Percentiles rank a stretch among this genome's conserved stretches.
phyloP scores from a whole-genome alignment of 78 protist genomes.

The Isochrysis galbana region DNA sequence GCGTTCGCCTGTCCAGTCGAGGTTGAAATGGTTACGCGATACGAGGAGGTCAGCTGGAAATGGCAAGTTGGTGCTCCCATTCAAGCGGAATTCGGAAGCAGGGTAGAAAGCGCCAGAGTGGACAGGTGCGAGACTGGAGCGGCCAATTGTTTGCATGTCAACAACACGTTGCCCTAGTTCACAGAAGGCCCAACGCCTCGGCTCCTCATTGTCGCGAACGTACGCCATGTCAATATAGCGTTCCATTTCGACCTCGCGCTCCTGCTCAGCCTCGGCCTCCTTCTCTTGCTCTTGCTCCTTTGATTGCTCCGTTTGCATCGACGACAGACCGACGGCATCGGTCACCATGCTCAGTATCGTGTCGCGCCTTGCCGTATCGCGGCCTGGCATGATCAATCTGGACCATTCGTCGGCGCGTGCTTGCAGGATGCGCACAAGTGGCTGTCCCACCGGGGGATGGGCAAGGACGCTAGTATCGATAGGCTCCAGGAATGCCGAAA shows the following conservation, averaged over 20 bases:
- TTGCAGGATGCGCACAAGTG: not conserved
- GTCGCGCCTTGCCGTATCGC: not conserved
- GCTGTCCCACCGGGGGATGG: not conserved
- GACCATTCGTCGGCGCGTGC: not conserved
- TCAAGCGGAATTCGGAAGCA: not conserved
- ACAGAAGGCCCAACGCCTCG: conserved; percentile 21
- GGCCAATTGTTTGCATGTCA: too few species aligned
- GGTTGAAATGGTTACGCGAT: conserved; percentile 50
- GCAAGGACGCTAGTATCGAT: not conserved
- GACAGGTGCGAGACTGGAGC: not conserved
- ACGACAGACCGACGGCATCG: not conserved
- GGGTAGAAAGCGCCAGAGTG: conserved; percentile 25
- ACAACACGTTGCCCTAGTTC: too few species aligned
- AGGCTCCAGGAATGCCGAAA: not conserved
- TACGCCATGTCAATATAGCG: conserved; percentile 32
- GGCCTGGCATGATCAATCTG: not conserved
- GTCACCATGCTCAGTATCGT: not conserved
- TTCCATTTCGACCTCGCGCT: conserved; percentile 56
- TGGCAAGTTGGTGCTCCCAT: not conserved
- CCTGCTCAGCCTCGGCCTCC: conserved; percentile 52
- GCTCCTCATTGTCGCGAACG: conserved; percentile 23
- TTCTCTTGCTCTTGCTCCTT: conserved; percentile 48
- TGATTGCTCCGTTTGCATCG: not conserved
- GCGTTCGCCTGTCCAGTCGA: conserved; percentile 56
- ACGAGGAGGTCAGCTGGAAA: conserved; percentile 34